Evolutionary conservation across 2,329 filamentous ascomycete species (phyloP), one percentile per base, ranked within the genome.

Genomic region (Lecanosticta acicola): DNA sequence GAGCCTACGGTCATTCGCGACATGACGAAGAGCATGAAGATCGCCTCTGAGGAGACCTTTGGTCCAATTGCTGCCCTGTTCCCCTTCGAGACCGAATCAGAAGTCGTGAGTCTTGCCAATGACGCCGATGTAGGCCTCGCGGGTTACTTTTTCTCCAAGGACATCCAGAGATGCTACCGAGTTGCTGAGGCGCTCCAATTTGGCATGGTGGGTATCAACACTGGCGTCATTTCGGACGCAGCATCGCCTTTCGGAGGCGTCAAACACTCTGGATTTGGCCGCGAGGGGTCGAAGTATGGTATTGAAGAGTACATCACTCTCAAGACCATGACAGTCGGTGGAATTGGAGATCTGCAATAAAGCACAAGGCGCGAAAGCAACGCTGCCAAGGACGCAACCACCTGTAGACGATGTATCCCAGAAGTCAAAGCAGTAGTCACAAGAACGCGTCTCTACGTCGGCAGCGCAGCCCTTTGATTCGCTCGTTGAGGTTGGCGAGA

Each of bases 61-160:
- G 93, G 93, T 0, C 93, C 93, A 2, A 85, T 97, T 0, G 91
- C 90, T 0, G 91, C 86, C 0, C 69, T 97, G 11, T 96, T 96
- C 73, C 78, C 82, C 39, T 98, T 97, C 63, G 79, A 87, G 38
- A 88, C 84, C 0, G 93, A 97, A 69, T 83, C 85, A 43, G 90
- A 97, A 60, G 93, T 95, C 3, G 81, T 97, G 21, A 74, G 78
- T 52, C 70, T 91, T 55, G 91, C 93, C 3, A 98, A 98, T 68
- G 68, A 72, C 34, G 75, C 87, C 1, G 83, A 91, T 42, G 90
- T 97, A 32, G 93, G 93, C 1, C 76, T 98, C 29, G 93, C 91
- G 0, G 91, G 87, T 1, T 97, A 97, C 71, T 95, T 98, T 73
- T 97, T 87, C 74, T 89, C 75, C 52, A 71, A 68, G 37, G 78